phyloP scores from a whole-genome alignment of 257 asterid species.

The Coffea canephora region DNA sequence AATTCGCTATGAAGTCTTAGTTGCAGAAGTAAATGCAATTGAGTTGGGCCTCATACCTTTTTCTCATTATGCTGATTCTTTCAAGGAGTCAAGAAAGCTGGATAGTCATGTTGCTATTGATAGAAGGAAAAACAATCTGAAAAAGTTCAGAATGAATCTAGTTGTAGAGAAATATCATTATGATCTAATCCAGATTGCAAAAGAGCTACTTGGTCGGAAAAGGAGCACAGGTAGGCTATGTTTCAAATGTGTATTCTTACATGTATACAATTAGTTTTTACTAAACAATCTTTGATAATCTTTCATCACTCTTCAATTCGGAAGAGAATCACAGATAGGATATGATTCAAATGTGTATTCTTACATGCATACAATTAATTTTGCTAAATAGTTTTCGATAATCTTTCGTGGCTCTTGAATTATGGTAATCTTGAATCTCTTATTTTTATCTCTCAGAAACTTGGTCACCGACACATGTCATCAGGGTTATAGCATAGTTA shows the following conservation, averaged over 20 bases:
- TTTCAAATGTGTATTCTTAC: neutral
- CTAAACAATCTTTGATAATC: neutral
- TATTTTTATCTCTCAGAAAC: neutral
- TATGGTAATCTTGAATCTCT: neutral
- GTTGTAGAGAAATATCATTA: slow-evolving; percentile 16
- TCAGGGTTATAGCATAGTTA: neutral
- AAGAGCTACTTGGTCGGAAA: slow-evolving; percentile 44
- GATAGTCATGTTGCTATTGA: slow-evolving; percentile 14
- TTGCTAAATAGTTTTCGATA: neutral
- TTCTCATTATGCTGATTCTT: slow-evolving; percentile 26
- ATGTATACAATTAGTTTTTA: slow-evolving; percentile 1
- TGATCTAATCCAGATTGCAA: slow-evolving; percentile 7
- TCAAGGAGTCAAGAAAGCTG: neutral
- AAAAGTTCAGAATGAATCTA: neutral
- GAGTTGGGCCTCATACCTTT: slow-evolving; percentile 37
- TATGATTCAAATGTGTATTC: too few species aligned
- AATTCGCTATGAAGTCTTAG: slow-evolving; percentile 30
- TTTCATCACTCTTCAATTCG: too few species aligned
- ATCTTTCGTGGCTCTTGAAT: neutral
- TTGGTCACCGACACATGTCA: neutral
- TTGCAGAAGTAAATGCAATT: slow-evolving; percentile 33
- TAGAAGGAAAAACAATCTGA: neutral
- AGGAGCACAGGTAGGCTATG: slow-evolving; percentile 40
- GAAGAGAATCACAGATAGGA: too few species aligned
- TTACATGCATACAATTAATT: too few species aligned